Evolutionary conservation across 768 basidiomycete genomes (phyloP).

Genomic region (Lactarius sanguifluus): DNA sequence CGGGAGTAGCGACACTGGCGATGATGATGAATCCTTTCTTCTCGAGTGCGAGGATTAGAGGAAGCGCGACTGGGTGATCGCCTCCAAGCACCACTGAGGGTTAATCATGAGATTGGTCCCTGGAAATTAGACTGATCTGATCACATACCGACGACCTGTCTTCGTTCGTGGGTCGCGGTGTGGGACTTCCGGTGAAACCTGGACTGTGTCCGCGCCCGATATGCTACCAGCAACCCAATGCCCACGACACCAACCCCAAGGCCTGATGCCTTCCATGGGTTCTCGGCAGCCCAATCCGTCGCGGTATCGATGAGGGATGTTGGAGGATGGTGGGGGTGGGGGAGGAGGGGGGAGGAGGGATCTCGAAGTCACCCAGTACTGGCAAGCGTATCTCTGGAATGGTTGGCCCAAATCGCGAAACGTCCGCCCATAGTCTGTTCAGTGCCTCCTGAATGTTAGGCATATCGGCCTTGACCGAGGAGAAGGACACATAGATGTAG

Average conservation of each 20-base stretch:
- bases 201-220: slow-evolving; percentile 30
- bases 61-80: slow-evolving; percentile 68
- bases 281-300: slow-evolving; percentile 50
- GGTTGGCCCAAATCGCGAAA: slow-evolving; percentile 68
- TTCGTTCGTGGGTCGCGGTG: slow-evolving; percentile 39
- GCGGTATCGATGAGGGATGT: slow-evolving; percentile 47
- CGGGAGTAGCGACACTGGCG: slow-evolving; percentile 68
- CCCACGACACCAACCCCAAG: slow-evolving; percentile 60
- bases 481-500: slow-evolving; percentile 57
- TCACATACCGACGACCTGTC: slow-evolving; percentile 46
- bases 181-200: slow-evolving; percentile 31
- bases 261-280: slow-evolving; percentile 62
- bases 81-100: slow-evolving; percentile 75
- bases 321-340: slow-evolving; percentile 42
- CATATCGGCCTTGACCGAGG: slow-evolving; percentile 57
- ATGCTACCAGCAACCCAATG: slow-evolving; percentile 50
- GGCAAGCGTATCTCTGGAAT: slow-evolving; percentile 58
- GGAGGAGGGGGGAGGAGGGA: slow-evolving; percentile 70
- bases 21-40: slow-evolving; percentile 81
- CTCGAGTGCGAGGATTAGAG: slow-evolving; percentile 73
- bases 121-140: slow-evolving; percentile 12
- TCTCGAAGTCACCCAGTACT: slow-evolving; percentile 67
- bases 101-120: slow-evolving; percentile 17
- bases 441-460: slow-evolving; percentile 64
- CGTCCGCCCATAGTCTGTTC: slow-evolving; percentile 72